Evolutionary conservation across 768 basidiomycete genomes (phyloP).

Genomic region (Lyophyllum atratum): DNA sequence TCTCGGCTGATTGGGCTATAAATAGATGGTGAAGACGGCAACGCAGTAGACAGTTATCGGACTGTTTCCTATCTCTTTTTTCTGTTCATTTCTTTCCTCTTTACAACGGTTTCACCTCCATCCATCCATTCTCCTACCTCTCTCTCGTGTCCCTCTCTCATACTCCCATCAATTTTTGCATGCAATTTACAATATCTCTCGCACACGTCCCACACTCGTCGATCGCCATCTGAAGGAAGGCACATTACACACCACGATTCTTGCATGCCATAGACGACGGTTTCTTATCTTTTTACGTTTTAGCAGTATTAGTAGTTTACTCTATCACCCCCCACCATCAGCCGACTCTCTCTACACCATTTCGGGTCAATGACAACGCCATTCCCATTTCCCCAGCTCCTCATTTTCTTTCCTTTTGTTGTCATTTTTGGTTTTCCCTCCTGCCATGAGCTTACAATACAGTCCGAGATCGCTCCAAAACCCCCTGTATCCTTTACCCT

Average conservation of each 20-base stretch:
- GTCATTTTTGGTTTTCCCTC: neutral
- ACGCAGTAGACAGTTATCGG: conserved; percentile 57
- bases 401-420: conserved; percentile 10
- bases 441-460: conserved; percentile 3
- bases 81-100: conserved; percentile 20
- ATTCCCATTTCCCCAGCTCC: conserved; percentile 8
- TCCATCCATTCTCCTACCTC: conserved; percentile 1
- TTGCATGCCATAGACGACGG: conserved; percentile 64
- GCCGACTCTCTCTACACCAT: neutral
- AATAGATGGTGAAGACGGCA: conserved; percentile 77
- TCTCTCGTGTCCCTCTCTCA: neutral
- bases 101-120: neutral
- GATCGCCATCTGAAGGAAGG: conserved; percentile 75
- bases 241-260: conserved; percentile 50
- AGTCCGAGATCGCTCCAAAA: conserved; percentile 2
- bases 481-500: conserved; percentile 19
- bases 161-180: conserved; percentile 38
- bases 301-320: conserved; percentile 13
- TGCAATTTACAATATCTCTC: conserved; percentile 46
- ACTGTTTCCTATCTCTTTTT: conserved; percentile 18
- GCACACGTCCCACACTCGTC: conserved; percentile 30
- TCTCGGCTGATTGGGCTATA: conserved; percentile 2
- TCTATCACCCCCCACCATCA: conserved; percentile 8
- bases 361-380: neutral
- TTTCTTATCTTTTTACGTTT: conserved; percentile 2